Conservation (phyloP, 257 asterid species). For the Penstemon newberryi region DNA sequence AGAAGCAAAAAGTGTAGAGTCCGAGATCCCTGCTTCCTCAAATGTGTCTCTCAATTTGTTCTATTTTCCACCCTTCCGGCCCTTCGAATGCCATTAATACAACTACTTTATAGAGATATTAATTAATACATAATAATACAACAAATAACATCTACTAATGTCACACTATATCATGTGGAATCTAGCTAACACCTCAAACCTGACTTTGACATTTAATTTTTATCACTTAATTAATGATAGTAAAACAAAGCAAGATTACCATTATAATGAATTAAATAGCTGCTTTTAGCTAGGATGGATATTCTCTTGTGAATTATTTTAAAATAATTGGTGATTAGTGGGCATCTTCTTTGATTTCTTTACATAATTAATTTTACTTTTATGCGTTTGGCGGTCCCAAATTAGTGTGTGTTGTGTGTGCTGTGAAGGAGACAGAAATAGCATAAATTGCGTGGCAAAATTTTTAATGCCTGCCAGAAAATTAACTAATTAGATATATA, state of each 20-base stretch:
- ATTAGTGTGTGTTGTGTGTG: constrained; percentile 37
- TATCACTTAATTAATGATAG: constrained; percentile 26
- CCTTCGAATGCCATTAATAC: constrained; percentile 7
- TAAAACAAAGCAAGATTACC: constrained; percentile 32
- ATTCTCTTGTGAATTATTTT: constrained; percentile 29
- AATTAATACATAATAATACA: neutral
- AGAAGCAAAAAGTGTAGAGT: constrained; percentile 46
- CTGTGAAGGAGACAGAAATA: constrained; percentile 40
- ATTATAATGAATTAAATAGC: constrained; percentile 27
- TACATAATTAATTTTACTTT: constrained; percentile 19
- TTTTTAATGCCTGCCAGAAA: constrained; percentile 17
- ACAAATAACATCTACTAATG: neutral
- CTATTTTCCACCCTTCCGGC: constrained; percentile 6
- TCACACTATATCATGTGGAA: constrained; percentile 24
- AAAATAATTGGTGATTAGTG: constrained; percentile 29
- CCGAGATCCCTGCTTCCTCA: constrained; percentile 60
- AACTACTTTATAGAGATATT: neutral
- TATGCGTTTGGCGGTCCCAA: constrained; percentile 13
- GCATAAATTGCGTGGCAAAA: constrained; percentile 39
- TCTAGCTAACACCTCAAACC: constrained; percentile 44
- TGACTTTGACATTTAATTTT: constrained; percentile 27
- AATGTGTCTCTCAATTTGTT: constrained; percentile 39
- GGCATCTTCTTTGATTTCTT: constrained; percentile 55
- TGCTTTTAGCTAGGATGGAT: constrained; percentile 37
- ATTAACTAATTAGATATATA: neutral